Base-by-base conservation (phyloP, 441 rosid genomes). In the Bruguiera hainesii region DNA sequence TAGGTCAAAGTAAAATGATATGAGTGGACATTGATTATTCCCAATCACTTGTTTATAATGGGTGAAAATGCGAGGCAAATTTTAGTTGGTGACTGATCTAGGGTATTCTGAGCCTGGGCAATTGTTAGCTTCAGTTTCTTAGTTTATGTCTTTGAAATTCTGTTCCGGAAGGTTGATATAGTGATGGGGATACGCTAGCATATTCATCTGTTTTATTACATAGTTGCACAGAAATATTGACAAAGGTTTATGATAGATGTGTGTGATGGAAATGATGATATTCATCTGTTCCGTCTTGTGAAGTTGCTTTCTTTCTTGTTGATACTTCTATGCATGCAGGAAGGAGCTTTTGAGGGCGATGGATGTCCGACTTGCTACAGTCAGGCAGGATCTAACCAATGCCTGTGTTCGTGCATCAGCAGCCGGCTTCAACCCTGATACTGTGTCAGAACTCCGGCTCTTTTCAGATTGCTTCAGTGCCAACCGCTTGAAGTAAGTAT, bases 291-390 rank as follows among this genome's bases (percentile, higher is more conserved):
- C 42, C 66, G 30, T 50, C 9, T 58, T 16, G 23, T 16, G 30
- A 51, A 52, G 23, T 51, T 60, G 19, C 15, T 37, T 53, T 73
- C 56, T 71, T 31, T 73, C 9, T 33, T 71, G 58, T n/a, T 28
- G 37, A 25, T 50, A 35, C 55, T 66, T 68, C 63, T 39, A 29
- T n/a, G 49, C 77, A 21, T 56, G 56, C 81, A 95, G 99, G 88
- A 96, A 81, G 85, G 99, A 89, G 82, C 97, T 96, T 82, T 80
- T 89, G 65, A 86, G 91, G 83, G 99, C 99, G 25, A 96, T 96
- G 76, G 99, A 96, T 80, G 89, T 92, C 56, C 88, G 96, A 61
- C 92, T 93, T 68, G 75, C 74, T 63, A 94, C 97, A 50, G 93
- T 89, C 71, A 85, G 73, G 73, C 97, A 90, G 77, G 96, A 96